Base-by-base conservation (phyloP, 2,329 filamentous ascomycete genomes). In the Xenosphaeropsis pyriputrescens region DNA sequence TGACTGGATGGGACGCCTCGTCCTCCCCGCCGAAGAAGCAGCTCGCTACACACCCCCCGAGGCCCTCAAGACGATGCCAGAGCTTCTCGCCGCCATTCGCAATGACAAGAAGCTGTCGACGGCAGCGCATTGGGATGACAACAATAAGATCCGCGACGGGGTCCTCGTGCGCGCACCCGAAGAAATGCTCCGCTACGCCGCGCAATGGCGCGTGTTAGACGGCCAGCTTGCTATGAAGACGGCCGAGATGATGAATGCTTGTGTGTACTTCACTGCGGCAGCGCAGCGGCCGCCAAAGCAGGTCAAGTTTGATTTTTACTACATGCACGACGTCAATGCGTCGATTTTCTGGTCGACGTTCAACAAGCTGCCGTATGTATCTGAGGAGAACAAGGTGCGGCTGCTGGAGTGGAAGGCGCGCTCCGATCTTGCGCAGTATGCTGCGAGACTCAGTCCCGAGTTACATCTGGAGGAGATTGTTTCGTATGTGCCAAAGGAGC, bases 321-420 rank as follows among this genome's bases (percentile, higher is more conserved):
- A 64, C 52, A 86, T 88, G 49, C 88, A 95, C 57, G 73, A 76
- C 49, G 61, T 89, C 46, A 95, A 81, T 51, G 64, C 64, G 0
- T 52, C 65, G 9, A 78, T 79, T n/a, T 74, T 93, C 46, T 91
- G 89, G 61, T 67, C 84, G 45, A 63, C 65, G 6, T 67, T 94
- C 53, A 68, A 77, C 50, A 59, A 60, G 9, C 67, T 67, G 45
- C 45, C 64, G 29, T 91, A 72, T 70, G 64, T 86, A 32, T 64
- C 73, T 0, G 51, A 59, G 0, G 62, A 64, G 6, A 62, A 64
- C 35, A 89, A 88, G 52, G 62, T 67, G 11, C 74, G 83, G 5
- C 60, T 94, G 0, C 63, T 94, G 6, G 81, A 91, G 57, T 88
- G 77, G 72, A 93, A 93, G 57, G 81, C 78, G 36, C 73, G 85